These are phyloP conservation scores for Hypocreales sp. DNA, from an alignment of 2,329 filamentous ascomycete genomes.

Conservation along the genomic window DNA sequence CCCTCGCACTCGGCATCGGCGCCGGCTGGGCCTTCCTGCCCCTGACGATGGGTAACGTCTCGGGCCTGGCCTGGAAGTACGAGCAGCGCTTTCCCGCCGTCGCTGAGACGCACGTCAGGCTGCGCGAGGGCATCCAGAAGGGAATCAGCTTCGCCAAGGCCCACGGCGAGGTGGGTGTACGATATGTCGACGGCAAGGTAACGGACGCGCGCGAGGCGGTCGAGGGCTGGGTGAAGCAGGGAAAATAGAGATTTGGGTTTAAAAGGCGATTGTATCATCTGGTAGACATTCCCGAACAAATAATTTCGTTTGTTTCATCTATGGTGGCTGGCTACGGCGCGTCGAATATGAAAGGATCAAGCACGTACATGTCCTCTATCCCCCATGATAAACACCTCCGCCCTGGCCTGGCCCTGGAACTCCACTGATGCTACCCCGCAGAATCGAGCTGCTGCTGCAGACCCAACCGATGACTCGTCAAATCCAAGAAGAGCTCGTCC, in stretches of 20 bases:
- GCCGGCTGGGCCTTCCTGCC: slow-evolving; percentile 78
- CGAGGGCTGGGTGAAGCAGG: slow-evolving; percentile 85
- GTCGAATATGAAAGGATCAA: no score
- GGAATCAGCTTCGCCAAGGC: slow-evolving; percentile 60
- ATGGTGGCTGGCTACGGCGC: no score
- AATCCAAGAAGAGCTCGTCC: no score
- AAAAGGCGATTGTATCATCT: slow-evolving; percentile 18
- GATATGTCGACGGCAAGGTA: slow-evolving; percentile 70
- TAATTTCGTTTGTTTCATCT: no score
- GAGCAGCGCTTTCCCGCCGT: slow-evolving; percentile 78
- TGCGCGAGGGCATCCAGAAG: slow-evolving; percentile 52
- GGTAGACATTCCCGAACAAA: background rate
- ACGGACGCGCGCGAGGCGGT: slow-evolving; percentile 58
- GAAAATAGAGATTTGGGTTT: slow-evolving; percentile 39
- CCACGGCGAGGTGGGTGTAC: slow-evolving; percentile 54
- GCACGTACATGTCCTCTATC: no score
- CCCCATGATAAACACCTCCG: no score
- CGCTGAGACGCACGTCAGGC: slow-evolving; percentile 62
- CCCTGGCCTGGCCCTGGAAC: no score
- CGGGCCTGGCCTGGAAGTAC: slow-evolving; percentile 77
- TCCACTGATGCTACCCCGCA: no score
- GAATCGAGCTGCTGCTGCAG: no score
- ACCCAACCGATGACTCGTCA: no score
- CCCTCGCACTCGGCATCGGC: slow-evolving; percentile 64
- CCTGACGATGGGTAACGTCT: slow-evolving; percentile 78